Percentiles rank a stretch among this genome's conserved stretches.
These are phyloP conservation scores for Cordia subcordata DNA, from an alignment of 257 asterid genomes.

Conservation along the genomic window DNA sequence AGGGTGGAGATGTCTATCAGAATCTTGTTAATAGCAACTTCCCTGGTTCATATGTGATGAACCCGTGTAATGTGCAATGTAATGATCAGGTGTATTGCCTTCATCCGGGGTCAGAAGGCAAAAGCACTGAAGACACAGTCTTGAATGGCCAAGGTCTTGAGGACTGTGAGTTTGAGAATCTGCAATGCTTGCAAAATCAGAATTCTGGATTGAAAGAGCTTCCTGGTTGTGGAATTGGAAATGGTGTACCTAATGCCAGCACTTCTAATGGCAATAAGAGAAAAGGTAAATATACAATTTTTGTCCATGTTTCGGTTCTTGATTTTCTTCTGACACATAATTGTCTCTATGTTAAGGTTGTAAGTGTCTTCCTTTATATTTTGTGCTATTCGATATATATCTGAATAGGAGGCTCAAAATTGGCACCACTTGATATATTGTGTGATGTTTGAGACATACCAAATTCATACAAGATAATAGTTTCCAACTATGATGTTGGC, in stretches of 20 bases:
- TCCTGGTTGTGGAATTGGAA: slow-evolving; percentile 11
- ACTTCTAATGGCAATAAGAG: slow-evolving; percentile 16
- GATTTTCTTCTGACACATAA: background rate
- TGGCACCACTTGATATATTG: no score
- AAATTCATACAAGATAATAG: no score
- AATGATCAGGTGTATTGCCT: slow-evolving; percentile 78
- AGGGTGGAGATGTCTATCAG: slow-evolving; percentile 43
- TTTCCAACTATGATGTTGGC: no score
- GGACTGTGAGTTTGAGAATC: slow-evolving; percentile 24
- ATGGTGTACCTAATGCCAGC: slow-evolving; percentile 14
- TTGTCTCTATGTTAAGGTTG: no score
- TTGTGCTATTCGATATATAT: no score
- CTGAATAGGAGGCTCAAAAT: no score
- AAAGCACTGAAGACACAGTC: slow-evolving; percentile 17
- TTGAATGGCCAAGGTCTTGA: slow-evolving; percentile 39
- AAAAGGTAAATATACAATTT: slow-evolving; percentile 12
- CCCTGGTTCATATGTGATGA: slow-evolving; percentile 62
- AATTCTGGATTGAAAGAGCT: slow-evolving; percentile 16
- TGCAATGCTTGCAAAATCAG: slow-evolving; percentile 24
- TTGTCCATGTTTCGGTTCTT: background rate
- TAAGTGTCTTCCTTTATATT: no score
- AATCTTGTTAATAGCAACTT: slow-evolving; percentile 35
- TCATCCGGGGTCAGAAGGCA: slow-evolving; percentile 58
- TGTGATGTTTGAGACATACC: no score
- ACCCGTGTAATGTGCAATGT: slow-evolving; percentile 74